Percentiles rank a stretch among this genome's conserved stretches.
These are phyloP conservation scores for Simmondsia chinensis DNA, from an alignment of 148 eudicot species.

Conservation along the genomic window DNA sequence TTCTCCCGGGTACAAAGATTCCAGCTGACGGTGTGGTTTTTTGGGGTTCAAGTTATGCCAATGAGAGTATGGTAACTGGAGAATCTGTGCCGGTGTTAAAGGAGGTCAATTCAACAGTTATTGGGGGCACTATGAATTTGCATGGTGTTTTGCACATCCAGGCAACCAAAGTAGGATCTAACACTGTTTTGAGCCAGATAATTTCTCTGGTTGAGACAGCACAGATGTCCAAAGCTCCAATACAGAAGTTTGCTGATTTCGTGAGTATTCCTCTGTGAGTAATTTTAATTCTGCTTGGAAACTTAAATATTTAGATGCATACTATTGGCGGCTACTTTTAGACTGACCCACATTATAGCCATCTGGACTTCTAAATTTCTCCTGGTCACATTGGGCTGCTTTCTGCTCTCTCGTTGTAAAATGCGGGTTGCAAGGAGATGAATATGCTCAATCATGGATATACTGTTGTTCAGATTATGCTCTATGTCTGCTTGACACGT, in stretches of 20 bases:
- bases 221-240: slow-evolving; percentile 98
- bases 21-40: slow-evolving; percentile 85
- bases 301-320: too few species aligned
- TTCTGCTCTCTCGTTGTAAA: too few species aligned
- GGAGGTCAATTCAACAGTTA: slow-evolving; percentile 54
- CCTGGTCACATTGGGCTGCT: too few species aligned
- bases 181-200: slow-evolving; percentile 93
- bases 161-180: slow-evolving; percentile 89
- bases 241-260: slow-evolving; percentile 87
- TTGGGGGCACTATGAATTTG: slow-evolving; percentile 93
- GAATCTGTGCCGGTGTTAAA: slow-evolving; percentile 83
- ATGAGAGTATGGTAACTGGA: slow-evolving; percentile 98
- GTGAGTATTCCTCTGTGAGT: slow-evolving; percentile 31
- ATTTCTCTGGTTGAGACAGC: slow-evolving; percentile 92
- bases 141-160: slow-evolving; percentile 90
- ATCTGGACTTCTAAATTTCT: too few species aligned
- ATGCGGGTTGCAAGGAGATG: too few species aligned
- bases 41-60: slow-evolving; percentile 92
- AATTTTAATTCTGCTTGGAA: too few species aligned
- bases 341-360: too few species aligned
- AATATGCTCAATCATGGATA: too few species aligned
- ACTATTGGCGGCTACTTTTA: too few species aligned
- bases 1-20: slow-evolving; percentile 86
- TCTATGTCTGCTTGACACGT: too few species aligned
- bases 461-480: too few species aligned